A percentile compares a stretch with the other conserved stretches of the same genome.
phyloP scores from a whole-genome alignment of 345 rosid genomes.

The Psidium guajava region DNA sequence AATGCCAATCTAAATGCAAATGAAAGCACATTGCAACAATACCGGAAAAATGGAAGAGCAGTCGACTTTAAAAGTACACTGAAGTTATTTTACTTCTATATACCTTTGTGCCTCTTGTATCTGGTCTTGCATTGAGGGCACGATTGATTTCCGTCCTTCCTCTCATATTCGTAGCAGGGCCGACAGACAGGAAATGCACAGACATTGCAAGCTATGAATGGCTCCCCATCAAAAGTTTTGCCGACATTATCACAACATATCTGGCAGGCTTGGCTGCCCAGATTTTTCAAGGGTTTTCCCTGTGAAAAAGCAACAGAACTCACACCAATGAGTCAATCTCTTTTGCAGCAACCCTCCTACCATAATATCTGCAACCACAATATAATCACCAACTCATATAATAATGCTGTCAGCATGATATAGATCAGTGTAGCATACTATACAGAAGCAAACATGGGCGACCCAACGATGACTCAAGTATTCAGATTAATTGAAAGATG shows the following conservation, averaged over 20 bases:
- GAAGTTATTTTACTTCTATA: background rate
- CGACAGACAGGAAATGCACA: conserved; percentile 93
- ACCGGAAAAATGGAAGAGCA: background rate
- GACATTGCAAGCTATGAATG: conserved; percentile 62
- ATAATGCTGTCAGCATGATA: background rate
- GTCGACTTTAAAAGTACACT: background rate
- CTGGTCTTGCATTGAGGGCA: conserved; percentile 96
- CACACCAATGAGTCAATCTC: background rate
- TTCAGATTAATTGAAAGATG: background rate
- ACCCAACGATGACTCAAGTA: background rate
- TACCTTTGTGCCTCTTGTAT: conserved; percentile 80
- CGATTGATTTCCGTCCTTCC: conserved; percentile 86
- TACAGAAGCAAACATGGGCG: background rate
- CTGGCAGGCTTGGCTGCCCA: conserved; percentile 58
- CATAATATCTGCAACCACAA: background rate
- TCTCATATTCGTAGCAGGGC: conserved; percentile 88
- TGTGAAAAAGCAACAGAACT: conserved; percentile 10
- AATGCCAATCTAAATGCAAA: background rate
- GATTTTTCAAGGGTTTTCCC: conserved; percentile 58
- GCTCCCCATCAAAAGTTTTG: conserved; percentile 48
- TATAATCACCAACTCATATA: background rate
- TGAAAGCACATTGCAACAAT: background rate
- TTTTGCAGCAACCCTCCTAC: background rate
- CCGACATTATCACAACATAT: conserved; percentile 78
- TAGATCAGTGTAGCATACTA: background rate